Percentiles rank a stretch among this genome's conserved stretches.
Evolutionary conservation across 1,139 yeast species (phyloP).

Genomic region (Casaregolazyma suthepensis): DNA sequence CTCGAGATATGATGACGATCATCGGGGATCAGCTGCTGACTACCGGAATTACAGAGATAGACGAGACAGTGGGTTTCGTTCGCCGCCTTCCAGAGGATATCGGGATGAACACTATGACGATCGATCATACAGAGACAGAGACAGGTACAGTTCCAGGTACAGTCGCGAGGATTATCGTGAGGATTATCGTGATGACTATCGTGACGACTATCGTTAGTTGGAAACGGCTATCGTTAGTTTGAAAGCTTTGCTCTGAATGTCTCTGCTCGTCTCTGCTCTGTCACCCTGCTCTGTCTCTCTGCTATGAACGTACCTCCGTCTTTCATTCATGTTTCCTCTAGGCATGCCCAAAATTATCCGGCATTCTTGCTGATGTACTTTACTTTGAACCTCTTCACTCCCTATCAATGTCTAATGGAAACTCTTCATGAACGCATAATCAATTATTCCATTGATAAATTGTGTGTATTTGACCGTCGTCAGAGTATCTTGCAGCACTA

Average conservation of each 20-base stretch:
- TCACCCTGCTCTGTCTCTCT: neutral
- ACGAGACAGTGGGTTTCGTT: conserved; percentile 1
- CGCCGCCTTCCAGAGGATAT: conserved; percentile 19
- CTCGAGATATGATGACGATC: conserved; percentile 22
- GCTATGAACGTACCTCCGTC: too few relatives aligned
- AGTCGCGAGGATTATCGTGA: conserved; percentile 11
- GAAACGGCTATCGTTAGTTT: too few relatives aligned
- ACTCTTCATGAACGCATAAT: neutral
- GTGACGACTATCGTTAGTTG: conserved; percentile 1
- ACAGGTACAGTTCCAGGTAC: neutral
- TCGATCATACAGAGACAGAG: conserved; percentile 12
- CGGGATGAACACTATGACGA: conserved; percentile 20
- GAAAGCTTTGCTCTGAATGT: too few relatives aligned
- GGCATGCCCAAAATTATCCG: neutral
- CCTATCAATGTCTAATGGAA: neutral
- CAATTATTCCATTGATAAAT: neutral
- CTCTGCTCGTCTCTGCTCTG: neutral
- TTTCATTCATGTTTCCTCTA: neutral
- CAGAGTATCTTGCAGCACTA: neutral
- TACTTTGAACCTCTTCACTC: neutral
- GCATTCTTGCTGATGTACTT: neutral
- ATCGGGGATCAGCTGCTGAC: conserved; percentile 19
- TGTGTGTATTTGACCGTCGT: neutral
- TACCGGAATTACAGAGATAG: conserved; percentile 13
- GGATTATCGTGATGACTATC: conserved; percentile 10